phyloP scores from a whole-genome alignment of 2,329 filamentous ascomycete species.

The Alternaria sp. region DNA sequence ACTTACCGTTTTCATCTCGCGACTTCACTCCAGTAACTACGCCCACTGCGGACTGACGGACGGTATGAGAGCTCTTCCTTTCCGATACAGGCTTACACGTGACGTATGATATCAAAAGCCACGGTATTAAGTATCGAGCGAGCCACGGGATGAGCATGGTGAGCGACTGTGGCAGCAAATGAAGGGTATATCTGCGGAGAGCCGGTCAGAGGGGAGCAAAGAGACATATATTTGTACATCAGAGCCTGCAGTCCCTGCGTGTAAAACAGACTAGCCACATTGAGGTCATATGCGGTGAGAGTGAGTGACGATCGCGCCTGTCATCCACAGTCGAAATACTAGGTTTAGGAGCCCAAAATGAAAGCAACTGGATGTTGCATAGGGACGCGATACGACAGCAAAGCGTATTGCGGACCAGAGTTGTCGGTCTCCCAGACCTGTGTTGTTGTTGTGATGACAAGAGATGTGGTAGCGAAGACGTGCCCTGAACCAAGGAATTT shows the following conservation, averaged over 20 bases:
- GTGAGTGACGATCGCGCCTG: not conserved
- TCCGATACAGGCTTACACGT: slow-evolving; percentile 9
- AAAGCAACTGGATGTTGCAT: not conserved
- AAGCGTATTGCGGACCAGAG: not conserved
- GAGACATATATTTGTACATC: not conserved
- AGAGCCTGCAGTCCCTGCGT: not conserved
- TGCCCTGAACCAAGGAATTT: not conserved
- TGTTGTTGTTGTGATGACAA: not conserved
- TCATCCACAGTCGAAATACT: not conserved
- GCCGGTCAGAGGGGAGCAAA: not conserved
- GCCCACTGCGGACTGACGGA: slow-evolving; percentile 9
- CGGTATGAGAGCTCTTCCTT: not conserved
- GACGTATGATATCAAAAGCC: slow-evolving; percentile 8
- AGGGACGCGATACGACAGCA: not conserved
- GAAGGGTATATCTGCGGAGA: not conserved
- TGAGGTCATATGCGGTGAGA: not conserved
- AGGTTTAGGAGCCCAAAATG: not conserved
- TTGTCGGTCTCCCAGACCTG: not conserved
- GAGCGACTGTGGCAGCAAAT: not conserved
- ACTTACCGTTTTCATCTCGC: slow-evolving; percentile 26
- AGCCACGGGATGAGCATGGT: slow-evolving; percentile 14
- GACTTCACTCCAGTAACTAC: slow-evolving; percentile 28
- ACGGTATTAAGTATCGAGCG: not conserved
- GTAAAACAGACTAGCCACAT: not conserved
- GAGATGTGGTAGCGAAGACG: not conserved